Evolutionary conservation across 148 eudicot species (phyloP).

Genomic region (Silene uniflora): DNA sequence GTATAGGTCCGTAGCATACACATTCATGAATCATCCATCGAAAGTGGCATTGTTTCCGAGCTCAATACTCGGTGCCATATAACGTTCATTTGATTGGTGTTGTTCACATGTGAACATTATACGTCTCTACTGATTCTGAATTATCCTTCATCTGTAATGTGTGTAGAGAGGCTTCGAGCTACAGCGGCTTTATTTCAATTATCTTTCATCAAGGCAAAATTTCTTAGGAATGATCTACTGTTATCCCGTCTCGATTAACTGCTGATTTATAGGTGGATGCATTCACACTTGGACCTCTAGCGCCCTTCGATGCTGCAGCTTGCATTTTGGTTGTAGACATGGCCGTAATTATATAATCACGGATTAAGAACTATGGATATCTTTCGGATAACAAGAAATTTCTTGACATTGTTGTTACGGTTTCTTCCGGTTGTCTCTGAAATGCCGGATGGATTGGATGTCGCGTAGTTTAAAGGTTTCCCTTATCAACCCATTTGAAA

Average conservation of each 20-base stretch:
- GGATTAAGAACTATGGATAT: constrained; percentile 94
- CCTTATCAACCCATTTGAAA: too few species aligned
- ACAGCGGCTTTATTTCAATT: constrained; percentile 87
- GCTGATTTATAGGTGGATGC: constrained; percentile 82
- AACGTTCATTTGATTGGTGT: too few species aligned
- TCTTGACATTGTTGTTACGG: constrained; percentile 85
- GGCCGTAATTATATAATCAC: constrained; percentile 80
- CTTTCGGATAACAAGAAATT: constrained; percentile 90
- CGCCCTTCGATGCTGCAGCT: constrained; percentile 96
- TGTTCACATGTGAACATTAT: too few species aligned
- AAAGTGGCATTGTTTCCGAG: too few species aligned
- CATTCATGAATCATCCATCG: too few species aligned
- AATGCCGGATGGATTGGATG: not conserved
- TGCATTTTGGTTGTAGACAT: constrained; percentile 86
- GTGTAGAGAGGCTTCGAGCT: constrained; percentile 84
- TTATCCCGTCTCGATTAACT: constrained; percentile 71
- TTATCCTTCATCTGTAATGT: constrained; percentile 15
- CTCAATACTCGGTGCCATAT: too few species aligned
- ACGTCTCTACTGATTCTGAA: constrained; percentile 6
- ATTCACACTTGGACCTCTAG: constrained; percentile 77
- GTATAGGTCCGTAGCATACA: too few species aligned
- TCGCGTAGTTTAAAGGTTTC: too few species aligned
- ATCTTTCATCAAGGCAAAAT: constrained; percentile 91
- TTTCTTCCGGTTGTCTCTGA: constrained; percentile 73
- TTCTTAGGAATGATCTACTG: constrained; percentile 94